These are phyloP conservation scores for Fagus sylvatica DNA, from an alignment of 306 rosid species.

Conservation along the genomic window DNA sequence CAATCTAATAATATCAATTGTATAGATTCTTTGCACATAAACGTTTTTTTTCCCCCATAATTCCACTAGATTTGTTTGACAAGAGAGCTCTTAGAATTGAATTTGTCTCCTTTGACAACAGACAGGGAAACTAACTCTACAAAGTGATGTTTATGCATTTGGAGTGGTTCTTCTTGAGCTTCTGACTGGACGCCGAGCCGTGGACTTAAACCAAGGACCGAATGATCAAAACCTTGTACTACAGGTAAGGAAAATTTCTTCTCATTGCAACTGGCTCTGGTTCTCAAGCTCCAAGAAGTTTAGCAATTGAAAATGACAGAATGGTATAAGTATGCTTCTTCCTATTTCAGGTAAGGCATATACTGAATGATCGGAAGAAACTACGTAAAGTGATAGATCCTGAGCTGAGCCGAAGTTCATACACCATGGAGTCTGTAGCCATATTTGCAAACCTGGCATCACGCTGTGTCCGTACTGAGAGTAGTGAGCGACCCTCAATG, in stretches of 20 bases:
- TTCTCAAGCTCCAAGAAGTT: conserved; percentile 2
- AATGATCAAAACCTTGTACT: conserved; percentile 89
- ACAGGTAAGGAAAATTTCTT: conserved; percentile 51
- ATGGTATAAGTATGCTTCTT: conserved; percentile 18
- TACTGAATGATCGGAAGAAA: conserved; percentile 76
- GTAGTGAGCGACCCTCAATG: conserved; percentile 85
- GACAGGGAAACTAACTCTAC: conserved; percentile 96
- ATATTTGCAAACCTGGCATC: conserved; percentile 96
- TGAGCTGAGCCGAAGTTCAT: conserved; percentile 71
- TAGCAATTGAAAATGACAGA: neutral
- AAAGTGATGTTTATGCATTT: conserved; percentile 94
- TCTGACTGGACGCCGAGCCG: conserved; percentile 90
- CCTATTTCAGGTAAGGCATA: conserved; percentile 65
- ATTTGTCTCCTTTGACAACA: conserved; percentile 35
- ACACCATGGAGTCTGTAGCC: conserved; percentile 72
- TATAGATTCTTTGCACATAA: neutral
- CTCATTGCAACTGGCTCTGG: conserved; percentile 2
- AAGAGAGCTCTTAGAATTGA: neutral
- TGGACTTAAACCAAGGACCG: conserved; percentile 88
- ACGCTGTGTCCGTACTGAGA: conserved; percentile 75
- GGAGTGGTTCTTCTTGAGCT: conserved; percentile 99
- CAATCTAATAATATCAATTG: neutral
- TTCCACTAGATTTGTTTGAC: neutral
- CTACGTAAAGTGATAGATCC: conserved; percentile 83
- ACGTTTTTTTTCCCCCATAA: neutral